A percentile compares a stretch with the other conserved stretches of the same genome.
phyloP scores from a whole-genome alignment of 768 basidiomycete species.

The Neoboletus magnificus region DNA sequence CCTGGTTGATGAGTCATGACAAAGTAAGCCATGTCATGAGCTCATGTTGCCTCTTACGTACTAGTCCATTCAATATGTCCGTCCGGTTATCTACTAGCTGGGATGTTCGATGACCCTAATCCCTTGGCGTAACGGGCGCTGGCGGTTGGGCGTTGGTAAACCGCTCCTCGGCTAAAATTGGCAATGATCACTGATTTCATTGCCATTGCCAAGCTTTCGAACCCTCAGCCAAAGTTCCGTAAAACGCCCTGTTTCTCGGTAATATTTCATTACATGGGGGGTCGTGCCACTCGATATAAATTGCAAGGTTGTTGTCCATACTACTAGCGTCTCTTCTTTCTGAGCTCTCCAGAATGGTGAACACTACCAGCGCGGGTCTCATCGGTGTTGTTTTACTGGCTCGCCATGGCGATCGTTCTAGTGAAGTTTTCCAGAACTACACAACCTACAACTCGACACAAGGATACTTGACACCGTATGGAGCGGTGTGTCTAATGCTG shows the following conservation, averaged over 20 bases:
- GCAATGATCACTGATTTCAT: not conserved
- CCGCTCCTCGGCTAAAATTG: not conserved
- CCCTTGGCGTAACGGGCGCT: too few relatives aligned
- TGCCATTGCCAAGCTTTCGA: not conserved
- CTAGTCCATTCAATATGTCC: not conserved
- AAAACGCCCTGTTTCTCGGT: not conserved
- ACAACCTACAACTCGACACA: slow-evolving; percentile 60
- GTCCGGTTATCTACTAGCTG: not conserved
- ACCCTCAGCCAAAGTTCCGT: not conserved
- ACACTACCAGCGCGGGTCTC: slow-evolving; percentile 33
- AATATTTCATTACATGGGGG: not conserved
- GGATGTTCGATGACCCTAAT: too few relatives aligned
- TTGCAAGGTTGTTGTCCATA: not conserved
- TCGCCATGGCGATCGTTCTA: slow-evolving; percentile 70
- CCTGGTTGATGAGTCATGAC: too few relatives aligned
- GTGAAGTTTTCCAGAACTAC: slow-evolving; percentile 66
- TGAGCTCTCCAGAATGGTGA: slow-evolving; percentile 20
- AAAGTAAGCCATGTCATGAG: not conserved
- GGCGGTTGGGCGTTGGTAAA: not conserved
- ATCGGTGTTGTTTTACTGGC: slow-evolving; percentile 73
- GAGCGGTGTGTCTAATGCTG: slow-evolving; percentile 48
- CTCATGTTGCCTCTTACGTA: not conserved
- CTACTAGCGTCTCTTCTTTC: not conserved
- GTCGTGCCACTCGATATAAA: slow-evolving; percentile 6
- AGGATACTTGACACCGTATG: slow-evolving; percentile 69